Conservation (phyloP, 106 monocot genomes). For the Platanthera guangdongensis region DNA sequence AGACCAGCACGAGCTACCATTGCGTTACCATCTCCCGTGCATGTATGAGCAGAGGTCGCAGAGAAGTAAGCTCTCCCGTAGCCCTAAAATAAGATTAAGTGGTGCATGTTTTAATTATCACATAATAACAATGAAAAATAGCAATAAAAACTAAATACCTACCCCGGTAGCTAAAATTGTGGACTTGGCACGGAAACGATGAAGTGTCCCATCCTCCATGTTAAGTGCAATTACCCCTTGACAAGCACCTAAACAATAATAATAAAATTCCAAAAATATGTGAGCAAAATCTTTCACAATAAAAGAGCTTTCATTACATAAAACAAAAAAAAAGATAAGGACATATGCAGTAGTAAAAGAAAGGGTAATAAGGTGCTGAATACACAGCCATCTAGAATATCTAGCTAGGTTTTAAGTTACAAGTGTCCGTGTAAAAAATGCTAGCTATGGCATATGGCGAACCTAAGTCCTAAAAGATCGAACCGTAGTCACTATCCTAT, state of each 20-base stretch:
- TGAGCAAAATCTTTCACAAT: neutral
- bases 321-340: neutral
- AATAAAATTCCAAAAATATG: neutral
- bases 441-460: neutral
- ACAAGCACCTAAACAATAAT: conserved; percentile 34
- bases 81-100: conserved; percentile 35
- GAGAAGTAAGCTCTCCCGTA: conserved; percentile 96
- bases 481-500: neutral
- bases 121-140: neutral
- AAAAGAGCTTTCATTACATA: neutral
- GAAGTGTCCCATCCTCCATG: conserved; percentile 87
- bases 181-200: conserved; percentile 54
- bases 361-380: neutral
- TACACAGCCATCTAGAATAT: neutral
- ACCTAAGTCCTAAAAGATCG: neutral
- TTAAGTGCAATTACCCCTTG: conserved; percentile 80
- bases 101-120: neutral
- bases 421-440: neutral
- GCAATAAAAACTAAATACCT: conserved; percentile 6
- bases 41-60: conserved; percentile 98
- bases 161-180: conserved; percentile 81
- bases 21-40: conserved; percentile 96
- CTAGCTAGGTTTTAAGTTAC: neutral
- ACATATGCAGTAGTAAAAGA: neutral
- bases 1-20: conserved; percentile 98